Evolutionary conservation across 306 rosid species (phyloP).

Genomic region (Rosa lucieae): DNA sequence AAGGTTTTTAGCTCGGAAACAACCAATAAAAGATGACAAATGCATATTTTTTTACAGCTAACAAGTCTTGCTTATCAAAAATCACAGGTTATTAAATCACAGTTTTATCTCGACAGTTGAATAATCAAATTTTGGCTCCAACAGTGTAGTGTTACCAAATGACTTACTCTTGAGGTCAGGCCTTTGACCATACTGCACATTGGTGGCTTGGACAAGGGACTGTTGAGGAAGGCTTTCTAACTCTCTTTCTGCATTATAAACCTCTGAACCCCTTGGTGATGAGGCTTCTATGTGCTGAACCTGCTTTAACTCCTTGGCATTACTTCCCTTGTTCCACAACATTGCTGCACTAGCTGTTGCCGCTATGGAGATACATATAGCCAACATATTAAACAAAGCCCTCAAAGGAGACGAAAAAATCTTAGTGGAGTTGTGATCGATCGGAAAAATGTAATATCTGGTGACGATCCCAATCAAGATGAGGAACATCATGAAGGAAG

Average conservation of each 20-base stretch:
- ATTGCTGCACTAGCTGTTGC: slow-evolving; percentile 37
- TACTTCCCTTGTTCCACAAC: slow-evolving; percentile 46
- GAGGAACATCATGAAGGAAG: slow-evolving; percentile 57
- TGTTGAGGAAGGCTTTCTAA: slow-evolving; percentile 58
- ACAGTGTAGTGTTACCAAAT: not conserved
- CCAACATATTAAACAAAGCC: slow-evolving; percentile 43
- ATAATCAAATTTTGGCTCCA: too few relatives aligned
- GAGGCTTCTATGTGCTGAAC: slow-evolving; percentile 46
- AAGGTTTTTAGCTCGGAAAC: not conserved
- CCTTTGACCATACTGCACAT: slow-evolving; percentile 60
- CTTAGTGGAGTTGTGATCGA: slow-evolving; percentile 49
- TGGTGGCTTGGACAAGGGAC: slow-evolving; percentile 43
- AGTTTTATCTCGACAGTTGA: not conserved
- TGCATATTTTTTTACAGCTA: not conserved
- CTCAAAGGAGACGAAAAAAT: slow-evolving; percentile 37
- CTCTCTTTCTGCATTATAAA: slow-evolving; percentile 39
- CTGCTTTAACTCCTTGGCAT: slow-evolving; percentile 36
- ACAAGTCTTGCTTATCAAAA: not conserved
- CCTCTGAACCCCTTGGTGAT: slow-evolving; percentile 38
- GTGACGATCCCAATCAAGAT: slow-evolving; percentile 41
- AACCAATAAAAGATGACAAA: not conserved
- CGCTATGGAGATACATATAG: slow-evolving; percentile 44
- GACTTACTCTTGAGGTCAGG: slow-evolving; percentile 66
- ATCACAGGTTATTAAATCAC: not conserved
- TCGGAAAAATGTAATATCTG: slow-evolving; percentile 54